Evolutionary conservation across 495 filamentous ascomycete species (phyloP).

Genomic region (Talaromyces adpressus): DNA sequence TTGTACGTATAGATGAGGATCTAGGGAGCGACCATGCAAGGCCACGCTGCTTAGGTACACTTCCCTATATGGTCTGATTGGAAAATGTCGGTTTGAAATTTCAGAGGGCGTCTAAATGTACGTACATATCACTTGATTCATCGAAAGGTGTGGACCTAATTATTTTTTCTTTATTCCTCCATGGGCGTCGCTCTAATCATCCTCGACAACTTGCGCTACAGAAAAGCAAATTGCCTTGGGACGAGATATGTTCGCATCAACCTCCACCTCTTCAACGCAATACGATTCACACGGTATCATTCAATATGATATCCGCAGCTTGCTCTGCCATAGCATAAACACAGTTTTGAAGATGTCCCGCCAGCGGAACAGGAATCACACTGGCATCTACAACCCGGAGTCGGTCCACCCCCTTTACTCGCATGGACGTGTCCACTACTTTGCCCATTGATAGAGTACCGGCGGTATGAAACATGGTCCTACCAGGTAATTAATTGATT

Average conservation of each 20-base stretch:
- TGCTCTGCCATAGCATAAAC: slow-evolving; percentile 33
- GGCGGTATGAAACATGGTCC: slow-evolving; percentile 37
- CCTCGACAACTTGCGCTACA: neutral
- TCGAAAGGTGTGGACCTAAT: no score
- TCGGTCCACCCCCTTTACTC: slow-evolving; percentile 45
- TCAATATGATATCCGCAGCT: slow-evolving; percentile 1
- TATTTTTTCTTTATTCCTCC: no score
- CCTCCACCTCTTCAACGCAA: neutral
- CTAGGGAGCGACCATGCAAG: no score
- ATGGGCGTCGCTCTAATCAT: no score
- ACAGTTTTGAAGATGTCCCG: slow-evolving; percentile 27
- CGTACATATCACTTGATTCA: neutral
- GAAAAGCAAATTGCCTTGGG: neutral
- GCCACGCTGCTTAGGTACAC: no score
- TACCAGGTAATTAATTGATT: neutral
- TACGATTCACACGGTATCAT: neutral
- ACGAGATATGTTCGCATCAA: neutral
- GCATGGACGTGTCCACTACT: slow-evolving; percentile 49
- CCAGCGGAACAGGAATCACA: slow-evolving; percentile 49
- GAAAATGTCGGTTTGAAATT: no score
- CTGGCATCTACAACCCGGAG: slow-evolving; percentile 61
- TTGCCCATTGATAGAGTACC: slow-evolving; percentile 58
- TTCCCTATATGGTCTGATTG: no score
- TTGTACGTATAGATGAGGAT: neutral
- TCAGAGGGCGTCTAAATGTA: neutral